Base-by-base conservation (phyloP, 495 filamentous ascomycete species). In the Penicillium salamii region DNA sequence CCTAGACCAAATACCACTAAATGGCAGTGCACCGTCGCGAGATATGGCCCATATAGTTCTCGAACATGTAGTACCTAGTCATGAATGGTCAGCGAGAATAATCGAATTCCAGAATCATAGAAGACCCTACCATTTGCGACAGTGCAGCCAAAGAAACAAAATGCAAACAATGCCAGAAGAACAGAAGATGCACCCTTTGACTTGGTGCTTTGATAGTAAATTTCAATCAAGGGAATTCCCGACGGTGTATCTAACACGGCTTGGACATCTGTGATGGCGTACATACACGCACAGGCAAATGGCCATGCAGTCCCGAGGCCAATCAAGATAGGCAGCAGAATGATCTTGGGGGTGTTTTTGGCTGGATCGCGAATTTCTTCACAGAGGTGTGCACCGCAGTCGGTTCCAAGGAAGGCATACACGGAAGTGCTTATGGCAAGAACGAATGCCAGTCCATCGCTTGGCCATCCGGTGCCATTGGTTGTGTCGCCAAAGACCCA, bases 121-220 rank as follows among this genome's bases (percentile, higher is more conserved):
- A 17, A 12, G 1, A 34, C 2, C 9, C 42, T 46, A 46, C 49
- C 49, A 39, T 52, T 52, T 2, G 33, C 42, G 1, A 52, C 49
- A 32, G 33, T 39, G 17, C 49, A 52, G 2, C 49, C 49, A 28
- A 52, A 52, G 23, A 52, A 52, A 26, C 42, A 52, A 17, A 52
- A 46, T 14, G 49, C 49, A 33, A 52, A 52, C 9, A 41, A 15
- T 14, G 49, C 41, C 34, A 52, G 14, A 2, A 46, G 49, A 33
- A 46, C 23, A 8, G 49, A 32, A 7, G 49, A 29, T 12, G 49
- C 49, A 17, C 21, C 32, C 29, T 45, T 46, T 4, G 49, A 52
- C 20, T 40, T 12, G 2, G 49, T 52, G 32, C 41, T 40, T 40
- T 52, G 49, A 34, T 45, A 52, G 34, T 52, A 52, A 23, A 52